Evolutionary conservation across 495 filamentous ascomycete species (phyloP), one percentile per base, ranked within the genome.

Genomic region (Gamarada debralockiae): DNA sequence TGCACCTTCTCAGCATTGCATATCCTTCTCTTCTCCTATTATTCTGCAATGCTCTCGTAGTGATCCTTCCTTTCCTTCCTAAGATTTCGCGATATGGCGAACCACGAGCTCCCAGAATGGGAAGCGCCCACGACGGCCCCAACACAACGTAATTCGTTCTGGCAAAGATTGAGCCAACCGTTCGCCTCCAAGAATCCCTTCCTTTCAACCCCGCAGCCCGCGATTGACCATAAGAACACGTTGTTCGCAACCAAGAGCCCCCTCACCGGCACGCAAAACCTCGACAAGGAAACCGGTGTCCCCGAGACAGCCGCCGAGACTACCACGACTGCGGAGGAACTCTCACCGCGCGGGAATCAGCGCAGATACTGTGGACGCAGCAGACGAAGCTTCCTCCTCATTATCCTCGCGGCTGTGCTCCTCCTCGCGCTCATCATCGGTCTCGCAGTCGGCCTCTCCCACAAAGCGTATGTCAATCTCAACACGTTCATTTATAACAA

Each of bases 381-480:
- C 1, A 24, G 24, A 10, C 24, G 27, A 20, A 47, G 12, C 2
- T 14, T 29, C 4, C 0, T 47, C 1, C 15, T 29, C 18, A 12
- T 14, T 9, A 4, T 20, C 24, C 5, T 47, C 18, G 27, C 24
- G 4, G n/a, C 27, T 14, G 14, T 47, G 8, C 23, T 31, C 6
- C 44, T 47, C 27, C 10, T 47, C 2, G 44, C 44, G 21, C n/a
- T 47, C 13, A 33, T 47, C 1, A 47, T 47, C 18, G 44, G 44
- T 17, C 27, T 47, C 24, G 44, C 44, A 20, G 44, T 47, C 44
- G 44, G 44, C 3, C 22, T 47, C 8, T 27, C 44, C 27, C 44
- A 18, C n/a, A 31, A 47, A 17, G 15, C 10, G 44, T 29, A 31
- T 29, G 24, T 47, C n/a, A 23, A 25, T 44, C 6, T 33, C 14